Evolutionary conservation across 2,329 filamentous ascomycete genomes (phyloP), one percentile per base, ranked within the genome.

Genomic region (Bimuria novae-zelandiae): DNA sequence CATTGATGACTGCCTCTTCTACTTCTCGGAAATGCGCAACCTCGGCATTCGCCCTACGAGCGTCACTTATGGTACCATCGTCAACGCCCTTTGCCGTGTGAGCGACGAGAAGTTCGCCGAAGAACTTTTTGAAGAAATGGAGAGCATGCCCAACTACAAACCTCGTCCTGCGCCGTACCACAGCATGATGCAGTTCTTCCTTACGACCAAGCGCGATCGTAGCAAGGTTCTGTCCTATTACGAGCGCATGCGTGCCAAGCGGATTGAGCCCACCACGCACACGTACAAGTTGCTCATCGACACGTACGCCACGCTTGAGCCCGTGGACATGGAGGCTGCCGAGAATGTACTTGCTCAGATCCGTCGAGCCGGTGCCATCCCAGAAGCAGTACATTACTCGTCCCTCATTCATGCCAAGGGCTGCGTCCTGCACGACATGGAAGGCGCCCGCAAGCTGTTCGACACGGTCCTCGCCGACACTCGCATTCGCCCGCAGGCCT

Each of bases 131-230:
- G 92, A 97, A 70, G 94, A 99, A 79, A 99, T 99, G 94, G 94
- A 99, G 79, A 86, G 88, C 41, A 96, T 96, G 88, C 89, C 92
- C 52, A 99, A 99, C 80, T 99, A 99, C 84, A 97, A 97, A 81
- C 91, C 94, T 35, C 89, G 94, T 8, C 92, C 94, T 22, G 94
- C 94, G 21, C 94, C 94, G 0, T 99, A 99, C 82, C 97, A 99
- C 81, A 96, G 91, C 76, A 89, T 99, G 87, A 99, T 99, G 86
- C 94, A 99, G 73, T 97, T 96, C 79, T 99, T 97, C 84, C 81
- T 97, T 63, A 96, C 90, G 52, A 97, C 93, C 50, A 97, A 97
- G 84, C 90, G 92, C 48, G 93, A 99, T 75, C 93, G 94, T 77
- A 79, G 82, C 74, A 97, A 97, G 84, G 93, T 97, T 4, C 82